phyloP scores from a whole-genome alignment of 2,329 filamentous ascomycete genomes.

The Triangularia setosa region DNA sequence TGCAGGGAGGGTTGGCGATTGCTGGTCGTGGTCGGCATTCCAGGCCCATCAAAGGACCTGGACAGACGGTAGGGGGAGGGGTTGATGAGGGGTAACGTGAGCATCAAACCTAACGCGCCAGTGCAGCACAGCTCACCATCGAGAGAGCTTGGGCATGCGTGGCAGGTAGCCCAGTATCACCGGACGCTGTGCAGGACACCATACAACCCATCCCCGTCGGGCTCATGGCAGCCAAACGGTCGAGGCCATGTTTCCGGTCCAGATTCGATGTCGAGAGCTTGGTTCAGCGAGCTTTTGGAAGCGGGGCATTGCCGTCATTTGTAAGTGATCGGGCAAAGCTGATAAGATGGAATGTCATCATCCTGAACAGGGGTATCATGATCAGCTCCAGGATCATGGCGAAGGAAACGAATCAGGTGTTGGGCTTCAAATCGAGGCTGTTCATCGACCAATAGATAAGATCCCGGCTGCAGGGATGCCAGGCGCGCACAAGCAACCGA shows the following conservation, averaged over 20 bases:
- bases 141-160: slow-evolving; percentile 2
- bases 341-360: slow-evolving; percentile 23
- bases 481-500: neutral
- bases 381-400: slow-evolving; percentile 21
- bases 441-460: slow-evolving; percentile 20
- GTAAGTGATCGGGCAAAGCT: slow-evolving; percentile 7
- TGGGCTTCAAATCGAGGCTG: neutral
- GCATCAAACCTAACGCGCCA: slow-evolving; percentile 19
- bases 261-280: neutral
- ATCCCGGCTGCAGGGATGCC: neutral
- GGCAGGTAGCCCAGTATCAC: neutral
- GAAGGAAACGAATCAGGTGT: slow-evolving; percentile 19
- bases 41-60: slow-evolving; percentile 13
- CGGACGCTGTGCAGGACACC: neutral
- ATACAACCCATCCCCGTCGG: neutral
- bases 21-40: slow-evolving; percentile 7
- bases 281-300: neutral
- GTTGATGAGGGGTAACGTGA: slow-evolving; percentile 18
- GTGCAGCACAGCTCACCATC: slow-evolving; percentile 15
- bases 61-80: slow-evolving; percentile 15
- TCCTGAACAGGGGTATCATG: slow-evolving; percentile 18
- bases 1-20: neutral
- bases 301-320: slow-evolving; percentile 8
- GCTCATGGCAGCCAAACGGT: neutral
- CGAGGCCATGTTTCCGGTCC: neutral